Percentiles rank a stretch among this genome's conserved stretches.
These are phyloP conservation scores for Globisporangium cylindrosporum DNA, from an alignment of 352 stramenopile genomes.

Conservation along the genomic window DNA sequence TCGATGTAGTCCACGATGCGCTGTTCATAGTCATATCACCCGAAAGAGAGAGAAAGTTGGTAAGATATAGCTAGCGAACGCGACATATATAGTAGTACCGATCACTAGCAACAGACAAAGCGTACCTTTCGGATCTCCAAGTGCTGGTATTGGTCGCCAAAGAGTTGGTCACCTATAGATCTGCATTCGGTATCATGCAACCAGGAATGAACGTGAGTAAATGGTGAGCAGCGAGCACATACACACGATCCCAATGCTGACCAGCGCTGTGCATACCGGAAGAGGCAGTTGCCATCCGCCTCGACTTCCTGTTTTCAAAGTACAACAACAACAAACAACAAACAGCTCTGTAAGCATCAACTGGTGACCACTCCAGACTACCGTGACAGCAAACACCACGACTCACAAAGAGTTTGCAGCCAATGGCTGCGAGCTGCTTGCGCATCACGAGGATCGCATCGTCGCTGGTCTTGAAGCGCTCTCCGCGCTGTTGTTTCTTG, in stretches of 20 bases:
- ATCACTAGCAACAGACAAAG: neutral
- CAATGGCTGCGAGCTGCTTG: constrained; percentile 45
- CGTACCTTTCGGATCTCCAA: constrained; percentile 58
- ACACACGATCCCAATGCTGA: constrained; percentile 16
- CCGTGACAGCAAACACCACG: neutral
- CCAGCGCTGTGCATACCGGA: constrained; percentile 37
- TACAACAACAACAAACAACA: neutral
- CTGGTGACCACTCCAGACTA: neutral
- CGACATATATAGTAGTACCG: neutral
- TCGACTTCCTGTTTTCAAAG: constrained; percentile 54
- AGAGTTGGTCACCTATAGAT: constrained; percentile 68
- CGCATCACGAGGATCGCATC: constrained; percentile 55
- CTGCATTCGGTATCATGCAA: constrained; percentile 20
- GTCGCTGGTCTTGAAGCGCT: constrained; percentile 29
- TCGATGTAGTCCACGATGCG: constrained; percentile 73
- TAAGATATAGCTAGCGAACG: neutral
- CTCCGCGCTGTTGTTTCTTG: constrained; percentile 32
- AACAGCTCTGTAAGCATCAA: neutral
- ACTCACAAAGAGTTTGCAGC: constrained; percentile 65
- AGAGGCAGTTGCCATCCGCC: constrained; percentile 82
- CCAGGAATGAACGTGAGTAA: neutral
- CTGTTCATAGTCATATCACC: constrained; percentile 21
- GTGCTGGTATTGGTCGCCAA: constrained; percentile 68
- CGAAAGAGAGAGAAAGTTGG: no score
- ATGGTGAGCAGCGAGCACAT: constrained; percentile 2